Evolutionary conservation across 1,139 yeast species (phyloP), one percentile per base, ranked within the genome.

Genomic region (Pichia kudriavzevii): DNA sequence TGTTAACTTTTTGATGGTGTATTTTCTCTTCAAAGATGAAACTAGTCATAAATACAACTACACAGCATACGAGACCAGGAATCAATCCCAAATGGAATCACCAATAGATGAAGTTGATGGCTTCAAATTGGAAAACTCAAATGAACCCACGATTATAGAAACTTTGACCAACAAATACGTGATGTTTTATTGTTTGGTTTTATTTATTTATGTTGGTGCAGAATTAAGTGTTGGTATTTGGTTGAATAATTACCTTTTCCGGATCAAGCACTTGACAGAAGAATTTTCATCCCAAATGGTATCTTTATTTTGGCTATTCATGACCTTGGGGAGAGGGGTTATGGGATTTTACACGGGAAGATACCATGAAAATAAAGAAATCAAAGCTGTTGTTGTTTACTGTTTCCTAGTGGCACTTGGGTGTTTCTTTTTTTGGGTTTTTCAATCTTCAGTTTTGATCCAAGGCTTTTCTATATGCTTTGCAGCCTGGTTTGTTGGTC

Each of bases 401-500:
- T 53, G 61, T 46, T 10, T 21, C 40, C 2, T 55, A 39, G 50
- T 53, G 28, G 34, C 45, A 23, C 0, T 44, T 28, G 39, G 54
- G 26, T 43, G 44, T 38, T 5, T 41, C n/a, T 9, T 50, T 30
- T 48, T 50, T 43, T 37, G 41, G 43, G 3, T 53, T 23, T 43
- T 46, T 23, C 32, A 39, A 22, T 20, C 36, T 15, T 41, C 37
- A 11, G 18, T 36, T 8, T n/a, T 14, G 30, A 47, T 24, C 10
- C 65, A 29, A 58, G 66, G 35, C 58, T 61, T 45, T 31, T 61
- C 10, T 5, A 73, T 77, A 1, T 74, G 78, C 31, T 28, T 70
- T 9, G 63, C 76, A 28, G 95, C 94, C 0, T 61, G 75, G 22
- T 72, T 72, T 42, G 75, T 80, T 21, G 95, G 95, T 0, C 95